phyloP scores from a whole-genome alignment of 2,329 filamentous ascomycete species.

The Tricladium varicosporioides region DNA sequence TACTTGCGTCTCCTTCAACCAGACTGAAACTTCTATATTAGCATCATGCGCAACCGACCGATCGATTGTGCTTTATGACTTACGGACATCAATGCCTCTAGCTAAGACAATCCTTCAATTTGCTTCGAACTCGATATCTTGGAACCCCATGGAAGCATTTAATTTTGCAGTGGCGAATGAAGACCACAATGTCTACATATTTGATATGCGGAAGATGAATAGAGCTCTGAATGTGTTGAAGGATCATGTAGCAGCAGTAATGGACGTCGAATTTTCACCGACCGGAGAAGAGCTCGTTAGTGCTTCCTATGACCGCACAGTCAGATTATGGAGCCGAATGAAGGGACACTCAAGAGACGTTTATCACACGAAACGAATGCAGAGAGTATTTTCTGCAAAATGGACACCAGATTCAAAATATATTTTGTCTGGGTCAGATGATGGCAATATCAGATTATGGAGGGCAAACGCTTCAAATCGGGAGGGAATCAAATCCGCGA shows the following conservation, averaged over 20 bases:
- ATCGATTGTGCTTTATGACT: slow-evolving; percentile 85
- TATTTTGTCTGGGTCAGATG: slow-evolving; percentile 85
- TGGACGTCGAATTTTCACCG: slow-evolving; percentile 94
- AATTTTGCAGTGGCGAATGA: slow-evolving; percentile 93
- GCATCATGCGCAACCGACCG: slow-evolving; percentile 84
- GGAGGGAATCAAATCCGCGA: slow-evolving; percentile 80
- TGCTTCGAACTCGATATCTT: slow-evolving; percentile 78
- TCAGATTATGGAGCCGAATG: slow-evolving; percentile 80
- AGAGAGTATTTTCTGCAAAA: slow-evolving; percentile 80
- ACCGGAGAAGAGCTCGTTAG: slow-evolving; percentile 92
- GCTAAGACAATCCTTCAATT: slow-evolving; percentile 79
- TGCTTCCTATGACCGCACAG: slow-evolving; percentile 82
- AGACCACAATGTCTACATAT: slow-evolving; percentile 65
- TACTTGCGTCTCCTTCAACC: slow-evolving; percentile 84
- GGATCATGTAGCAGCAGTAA: slow-evolving; percentile 85
- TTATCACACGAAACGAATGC: slow-evolving; percentile 98
- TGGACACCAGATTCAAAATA: slow-evolving; percentile 92
- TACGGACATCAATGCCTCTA: slow-evolving; percentile 81
- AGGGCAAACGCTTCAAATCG: slow-evolving; percentile 79
- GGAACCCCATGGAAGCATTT: slow-evolving; percentile 97
- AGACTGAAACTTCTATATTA: slow-evolving; percentile 87
- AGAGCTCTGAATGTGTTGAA: slow-evolving; percentile 86
- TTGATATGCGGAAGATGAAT: slow-evolving; percentile 90
- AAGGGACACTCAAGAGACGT: slow-evolving; percentile 85
- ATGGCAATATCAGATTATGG: slow-evolving; percentile 91